Evolutionary conservation across 768 basidiomycete species (phyloP).

Genomic region (Hypholoma sublateritium): DNA sequence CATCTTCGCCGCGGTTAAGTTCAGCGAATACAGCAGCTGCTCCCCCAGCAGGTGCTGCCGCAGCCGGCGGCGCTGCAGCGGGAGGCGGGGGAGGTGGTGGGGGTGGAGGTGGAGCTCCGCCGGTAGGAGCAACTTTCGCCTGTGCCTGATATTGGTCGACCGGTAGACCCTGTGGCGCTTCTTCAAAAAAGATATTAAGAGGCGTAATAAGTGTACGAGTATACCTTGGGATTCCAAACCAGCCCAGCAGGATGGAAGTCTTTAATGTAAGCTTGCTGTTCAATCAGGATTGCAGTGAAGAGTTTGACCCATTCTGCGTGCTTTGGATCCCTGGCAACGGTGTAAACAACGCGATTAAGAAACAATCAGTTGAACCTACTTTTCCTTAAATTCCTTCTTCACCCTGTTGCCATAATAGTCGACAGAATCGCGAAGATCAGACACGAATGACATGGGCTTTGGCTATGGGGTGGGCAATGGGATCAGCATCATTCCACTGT

Average conservation of each 20-base stretch:
- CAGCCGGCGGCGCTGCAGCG: conserved; percentile 49
- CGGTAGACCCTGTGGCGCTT: conserved; percentile 47
- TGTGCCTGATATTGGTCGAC: conserved; percentile 52
- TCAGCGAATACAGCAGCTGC: conserved; percentile 86
- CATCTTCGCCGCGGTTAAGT: conserved; percentile 84
- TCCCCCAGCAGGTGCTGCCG: conserved; percentile 50
- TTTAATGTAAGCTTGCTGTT: conserved; percentile 77
- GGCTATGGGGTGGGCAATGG: conserved; percentile 51
- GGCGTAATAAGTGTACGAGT: conserved; percentile 14
- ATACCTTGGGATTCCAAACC: conserved; percentile 83
- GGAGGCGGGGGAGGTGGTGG: conserved; percentile 61
- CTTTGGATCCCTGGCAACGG: conserved; percentile 64
- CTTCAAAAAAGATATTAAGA: conserved; percentile 1
- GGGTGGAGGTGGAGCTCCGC: conserved; percentile 42
- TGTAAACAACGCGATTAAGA: conserved; percentile 5
- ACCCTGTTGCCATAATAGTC: conserved; percentile 89
- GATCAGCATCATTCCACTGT: background rate
- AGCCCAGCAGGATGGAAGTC: conserved; percentile 87
- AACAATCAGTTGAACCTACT: conserved; percentile 49
- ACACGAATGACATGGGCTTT: conserved; percentile 80
- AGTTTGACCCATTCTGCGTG: conserved; percentile 88
- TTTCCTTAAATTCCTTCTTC: conserved; percentile 91
- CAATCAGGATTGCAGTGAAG: conserved; percentile 71
- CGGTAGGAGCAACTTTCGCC: conserved; percentile 28
- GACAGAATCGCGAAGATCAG: conserved; percentile 81